Evolutionary conservation across 2,329 filamentous ascomycete species (phyloP), one percentile per base, ranked within the genome.

Genomic region (Talaromyces sp.): DNA sequence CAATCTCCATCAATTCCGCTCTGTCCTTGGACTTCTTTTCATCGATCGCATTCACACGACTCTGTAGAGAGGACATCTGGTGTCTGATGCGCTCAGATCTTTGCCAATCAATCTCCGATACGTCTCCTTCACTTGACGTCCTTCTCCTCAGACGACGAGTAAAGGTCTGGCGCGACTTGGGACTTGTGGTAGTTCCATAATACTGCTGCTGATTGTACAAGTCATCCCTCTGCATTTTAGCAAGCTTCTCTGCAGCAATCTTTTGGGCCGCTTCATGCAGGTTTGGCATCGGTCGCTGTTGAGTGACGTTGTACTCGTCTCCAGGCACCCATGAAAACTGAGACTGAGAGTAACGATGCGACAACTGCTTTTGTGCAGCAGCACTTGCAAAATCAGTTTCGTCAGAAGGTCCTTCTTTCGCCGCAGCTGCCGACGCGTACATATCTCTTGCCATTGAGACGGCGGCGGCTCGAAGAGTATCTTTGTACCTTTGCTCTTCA

Each of bases 361-460:
- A 68, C 39, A 70, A 68, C n/a, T 69, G 69, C 45, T 66, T 70
- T 28, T 75, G 69, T 31, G 72, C 68, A 9, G 65, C 68, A 28
- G 62, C 60, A 31, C 70, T 15, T 4, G 70, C 68, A 13, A 65
- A 35, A 50, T 51, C 41, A 25, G 60, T 31, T 31, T 31, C 54
- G 39, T 59, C 61, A 5, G 61, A 40, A 43, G 37, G 46, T 15
- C 64, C 64, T 4, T 65, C 67, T 15, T 65, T 68, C 1, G 77
- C 73, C 61, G 80, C 77, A 6, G 85, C 81, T 1, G 43, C 10
- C 9, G 82, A 78, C 10, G 79, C 83, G 69, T 91, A 96, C 85
- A 96, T 93, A 64, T 88, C 84, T 73, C 87, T 89, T 6, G 92
- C 91, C 91, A 97, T 96, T 10, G 89, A 89, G 2, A 96, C 78